Conservation (phyloP, 805 yeast genomes). For the Sugiyamaella valdiviana region DNA sequence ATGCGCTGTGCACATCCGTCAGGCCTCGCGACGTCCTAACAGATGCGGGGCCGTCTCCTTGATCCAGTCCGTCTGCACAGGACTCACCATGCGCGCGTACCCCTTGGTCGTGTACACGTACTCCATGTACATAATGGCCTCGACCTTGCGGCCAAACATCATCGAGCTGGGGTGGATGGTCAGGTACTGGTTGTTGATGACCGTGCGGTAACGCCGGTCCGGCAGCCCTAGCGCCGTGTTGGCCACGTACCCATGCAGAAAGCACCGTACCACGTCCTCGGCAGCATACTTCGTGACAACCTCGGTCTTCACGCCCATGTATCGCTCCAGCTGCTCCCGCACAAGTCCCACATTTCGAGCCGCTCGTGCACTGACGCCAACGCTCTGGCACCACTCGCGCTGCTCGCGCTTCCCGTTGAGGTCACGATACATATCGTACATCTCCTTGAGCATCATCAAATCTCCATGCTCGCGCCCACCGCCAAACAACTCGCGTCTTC, state of each 20-base stretch:
- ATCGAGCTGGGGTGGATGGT: slow-evolving; percentile 88
- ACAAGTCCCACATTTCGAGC: slow-evolving; percentile 71
- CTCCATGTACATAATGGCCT: slow-evolving; percentile 91
- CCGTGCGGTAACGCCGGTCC: slow-evolving; percentile 85
- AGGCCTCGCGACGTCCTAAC: slow-evolving; percentile 33
- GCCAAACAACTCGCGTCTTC: slow-evolving; percentile 61
- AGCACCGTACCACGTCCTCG: slow-evolving; percentile 57
- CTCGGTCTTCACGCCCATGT: slow-evolving; percentile 40
- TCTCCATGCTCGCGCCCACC: slow-evolving; percentile 77
- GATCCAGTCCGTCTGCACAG: slow-evolving; percentile 76
- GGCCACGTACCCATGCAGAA: slow-evolving; percentile 73
- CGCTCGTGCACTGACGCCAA: slow-evolving; percentile 71
- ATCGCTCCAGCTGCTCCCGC: slow-evolving; percentile 65
- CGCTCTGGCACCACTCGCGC: slow-evolving; percentile 75
- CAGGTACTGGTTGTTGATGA: slow-evolving; percentile 68
- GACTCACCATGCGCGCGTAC: slow-evolving; percentile 83
- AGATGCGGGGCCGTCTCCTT: slow-evolving; percentile 72
- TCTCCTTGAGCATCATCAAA: slow-evolving; percentile 71
- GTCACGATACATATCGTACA: slow-evolving; percentile 50
- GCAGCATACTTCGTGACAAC: slow-evolving; percentile 12
- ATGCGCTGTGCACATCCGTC: too few relatives aligned
- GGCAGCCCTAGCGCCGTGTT: slow-evolving; percentile 94
- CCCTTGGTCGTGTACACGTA: slow-evolving; percentile 90
- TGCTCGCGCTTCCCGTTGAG: slow-evolving; percentile 48
- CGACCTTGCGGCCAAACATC: slow-evolving; percentile 72